Base-by-base conservation (phyloP, 495 filamentous ascomycete species). In the Aspergillus ostianus region DNA sequence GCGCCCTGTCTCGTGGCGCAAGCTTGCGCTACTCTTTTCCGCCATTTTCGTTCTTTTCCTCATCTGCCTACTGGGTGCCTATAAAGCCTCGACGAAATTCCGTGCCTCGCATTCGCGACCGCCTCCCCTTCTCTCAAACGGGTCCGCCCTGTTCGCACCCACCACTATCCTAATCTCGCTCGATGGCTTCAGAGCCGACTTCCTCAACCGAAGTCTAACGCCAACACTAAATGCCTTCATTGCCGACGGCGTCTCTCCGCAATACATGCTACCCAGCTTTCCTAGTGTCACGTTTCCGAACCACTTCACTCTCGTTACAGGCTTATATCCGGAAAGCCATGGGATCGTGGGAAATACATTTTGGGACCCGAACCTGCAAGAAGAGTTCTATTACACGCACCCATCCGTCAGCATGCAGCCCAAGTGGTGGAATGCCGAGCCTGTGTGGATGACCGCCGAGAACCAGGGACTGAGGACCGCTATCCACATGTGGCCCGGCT, bases 401-500 rank as follows among this genome's bases (percentile, higher is more conserved):
- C 84, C 89, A 0, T 63, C 73, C 3, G 76, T 83, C 52, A 91
- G 88, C 62, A 82, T 96, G 75, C 84, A 91, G 55, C 76, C 87
- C 0, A 88, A 93, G 64, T 98, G 95, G 95, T 99, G 95, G 94
- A 78, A 79, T 55, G 93, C 91, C 0, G 93, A 97, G 66, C 94
- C 94, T 0, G 74, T 99, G 47, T 99, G 94, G 94, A 85, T 87
- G 36, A 93, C 94, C 0, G 93, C 94, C 7, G 93, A 97, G 67
- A 85, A 86, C 36, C 83, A 86, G 55, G 86, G 86, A 6, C 76
- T 96, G 51, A 83, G 79, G 55, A 85, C 84, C 29, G 95, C 90
- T 17, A 86, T 98, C 27, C 95, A 98, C 69, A 99, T 99, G 94
- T 99, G 94, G 94, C 94, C 95, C 0, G 94, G 95, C 3, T 93